Percentiles rank a stretch among this genome's conserved stretches.
These are phyloP conservation scores for Trametes versicolor DNA, from an alignment of 1,284 basidiomycete species.

Conservation along the genomic window DNA sequence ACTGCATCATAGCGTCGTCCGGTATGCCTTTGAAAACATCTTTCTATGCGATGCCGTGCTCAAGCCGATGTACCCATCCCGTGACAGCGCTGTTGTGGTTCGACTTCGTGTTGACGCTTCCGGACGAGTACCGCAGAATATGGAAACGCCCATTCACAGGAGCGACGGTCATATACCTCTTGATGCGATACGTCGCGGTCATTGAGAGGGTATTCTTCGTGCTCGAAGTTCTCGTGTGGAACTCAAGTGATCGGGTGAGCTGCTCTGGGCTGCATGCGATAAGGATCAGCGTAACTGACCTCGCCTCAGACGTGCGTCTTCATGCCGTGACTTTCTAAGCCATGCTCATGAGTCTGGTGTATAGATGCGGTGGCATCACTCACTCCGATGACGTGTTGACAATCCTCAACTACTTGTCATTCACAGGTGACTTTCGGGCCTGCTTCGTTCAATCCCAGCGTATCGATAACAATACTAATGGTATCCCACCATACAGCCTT, in stretches of 20 bases:
- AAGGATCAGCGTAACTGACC: background rate
- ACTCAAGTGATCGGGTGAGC: constrained; percentile 13
- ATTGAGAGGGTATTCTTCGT: constrained; percentile 19
- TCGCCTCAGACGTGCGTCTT: background rate
- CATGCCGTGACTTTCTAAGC: background rate
- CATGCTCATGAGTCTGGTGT: background rate
- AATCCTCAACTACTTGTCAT: constrained; percentile 19
- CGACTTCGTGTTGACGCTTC: constrained; percentile 21
- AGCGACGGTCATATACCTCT: constrained; percentile 22
- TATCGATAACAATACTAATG: background rate
- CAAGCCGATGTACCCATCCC: background rate
- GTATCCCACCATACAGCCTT: constrained; percentile 10
- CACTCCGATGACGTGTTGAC: constrained; percentile 18
- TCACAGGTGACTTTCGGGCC: constrained; percentile 6
- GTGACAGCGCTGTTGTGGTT: constrained; percentile 21
- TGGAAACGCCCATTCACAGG: constrained; percentile 25
- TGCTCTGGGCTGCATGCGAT: background rate
- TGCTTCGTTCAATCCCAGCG: background rate
- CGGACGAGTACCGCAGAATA: constrained; percentile 20
- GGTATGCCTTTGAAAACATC: background rate
- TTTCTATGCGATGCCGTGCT: background rate
- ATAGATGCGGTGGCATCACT: constrained; percentile 15
- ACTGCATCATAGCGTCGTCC: constrained; percentile 26
- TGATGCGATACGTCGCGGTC: constrained; percentile 25
- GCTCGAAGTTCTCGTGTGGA: constrained; percentile 13